phyloP scores from a whole-genome alignment of 169 alveolate species.

The Cryptosporidium sp. region DNA sequence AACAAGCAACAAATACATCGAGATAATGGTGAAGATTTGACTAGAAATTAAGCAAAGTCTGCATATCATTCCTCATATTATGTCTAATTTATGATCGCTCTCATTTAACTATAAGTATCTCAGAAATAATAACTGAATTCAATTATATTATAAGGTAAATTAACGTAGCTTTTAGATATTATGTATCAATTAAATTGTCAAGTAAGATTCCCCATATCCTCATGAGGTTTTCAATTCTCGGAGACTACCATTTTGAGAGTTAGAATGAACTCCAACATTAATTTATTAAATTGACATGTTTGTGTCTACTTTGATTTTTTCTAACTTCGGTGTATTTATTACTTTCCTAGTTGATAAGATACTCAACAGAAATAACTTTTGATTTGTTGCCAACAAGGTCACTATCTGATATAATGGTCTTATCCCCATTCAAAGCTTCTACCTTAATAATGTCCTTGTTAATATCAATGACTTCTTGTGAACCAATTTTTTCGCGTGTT shows the following conservation, averaged over 20 bases:
- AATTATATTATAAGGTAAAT: neutral
- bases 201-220: neutral
- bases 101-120: neutral
- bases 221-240: neutral
- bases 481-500: constrained; percentile 25
- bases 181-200: neutral
- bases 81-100: neutral
- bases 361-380: constrained; percentile 54
- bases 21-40: neutral
- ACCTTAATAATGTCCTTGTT: constrained; percentile 57
- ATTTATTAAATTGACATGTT: neutral
- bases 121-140: neutral
- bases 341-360: constrained; percentile 36
- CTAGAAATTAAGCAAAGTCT: neutral
- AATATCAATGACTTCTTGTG: constrained; percentile 5
- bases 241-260: neutral
- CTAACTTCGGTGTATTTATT: neutral
- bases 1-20: neutral
- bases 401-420: neutral
- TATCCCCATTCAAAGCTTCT: constrained; percentile 26
- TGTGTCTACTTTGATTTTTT: neutral
- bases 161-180: neutral
- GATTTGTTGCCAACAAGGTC: constrained; percentile 28
- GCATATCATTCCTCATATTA: neutral
- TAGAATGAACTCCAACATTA: neutral